phyloP scores from a whole-genome alignment of 148 eudicot genomes.

The Rhododendron simsii region DNA sequence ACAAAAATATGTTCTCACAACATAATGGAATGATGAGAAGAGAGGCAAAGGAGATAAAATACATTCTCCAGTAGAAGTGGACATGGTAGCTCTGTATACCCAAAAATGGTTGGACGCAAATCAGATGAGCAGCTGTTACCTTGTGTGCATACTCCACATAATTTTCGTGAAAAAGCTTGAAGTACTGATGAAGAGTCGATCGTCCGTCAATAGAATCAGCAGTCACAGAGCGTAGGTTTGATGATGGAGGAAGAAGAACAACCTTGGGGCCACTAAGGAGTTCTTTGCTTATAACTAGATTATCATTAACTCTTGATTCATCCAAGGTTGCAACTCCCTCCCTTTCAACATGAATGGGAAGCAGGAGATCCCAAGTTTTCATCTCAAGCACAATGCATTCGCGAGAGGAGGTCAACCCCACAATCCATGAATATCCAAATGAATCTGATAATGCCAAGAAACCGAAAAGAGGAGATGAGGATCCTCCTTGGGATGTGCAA shows the following conservation, averaged over 20 bases:
- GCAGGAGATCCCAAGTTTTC: constrained; percentile 70
- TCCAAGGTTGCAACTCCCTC: constrained; percentile 30
- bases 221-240: constrained; percentile 47
- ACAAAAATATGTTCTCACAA: background rate
- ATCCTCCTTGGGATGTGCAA: constrained; percentile 48
- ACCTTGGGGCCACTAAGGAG: constrained; percentile 81
- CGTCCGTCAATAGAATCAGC: constrained; percentile 96
- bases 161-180: constrained; percentile 91
- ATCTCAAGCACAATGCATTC: constrained; percentile 81
- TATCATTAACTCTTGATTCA: constrained; percentile 34
- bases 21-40: background rate
- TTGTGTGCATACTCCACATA: constrained; percentile 85
- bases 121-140: constrained; percentile 24
- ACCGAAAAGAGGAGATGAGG: constrained; percentile 54
- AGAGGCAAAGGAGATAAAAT: background rate
- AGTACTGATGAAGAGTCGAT: constrained; percentile 80
- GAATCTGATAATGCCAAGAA: constrained; percentile 79
- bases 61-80: background rate
- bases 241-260: constrained; percentile 68
- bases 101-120: background rate
- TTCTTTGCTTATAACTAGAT: constrained; percentile 69
- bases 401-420: constrained; percentile 52
- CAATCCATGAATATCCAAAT: constrained; percentile 88
- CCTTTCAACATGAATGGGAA: constrained; percentile 42
- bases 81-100: background rate